Evolutionary conservation across 768 basidiomycete genomes (phyloP), one percentile per base, ranked within the genome.

Genomic region (Lentinula edodes): DNA sequence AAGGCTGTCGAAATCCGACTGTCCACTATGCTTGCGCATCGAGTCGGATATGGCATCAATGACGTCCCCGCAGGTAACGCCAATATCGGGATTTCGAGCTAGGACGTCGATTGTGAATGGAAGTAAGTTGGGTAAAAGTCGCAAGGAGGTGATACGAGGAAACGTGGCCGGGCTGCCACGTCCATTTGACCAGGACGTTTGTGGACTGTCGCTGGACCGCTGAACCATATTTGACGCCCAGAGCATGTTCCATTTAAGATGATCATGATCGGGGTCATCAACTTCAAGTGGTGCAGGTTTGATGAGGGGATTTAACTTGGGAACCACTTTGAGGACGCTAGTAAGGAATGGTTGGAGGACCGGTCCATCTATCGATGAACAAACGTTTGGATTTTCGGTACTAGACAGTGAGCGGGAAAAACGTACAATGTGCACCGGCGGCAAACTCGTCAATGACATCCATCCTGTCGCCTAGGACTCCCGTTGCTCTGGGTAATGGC

Each of bases 41-140:
- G 79, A 78, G 0, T 71, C 66, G 48, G 79, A 77, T 54, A 92
- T 73, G 3, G 74, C 71, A 60, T 88, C 84, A 52, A 90, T 70
- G 51, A 89, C 75, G 61, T 89, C 87, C 6, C 83, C 85, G 62
- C 88, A 90, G 1, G 86, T 87, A 20, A 90, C 83, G 18, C 87
- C 88, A 35, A 78, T n/a, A 16, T 73, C 69, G 23, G 68, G 67
- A 46, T 81, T 73, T 0, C 70, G 52, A 2, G 87, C 86, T 3
- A 69, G 63, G 3, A 85, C 70, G 5, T 76, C 73, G 66, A 89
- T 74, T 61, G 76, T 72, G 83, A 85, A 87, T 0, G 88, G 87
- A 60, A 87, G 76, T 0, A 73, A 59, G 16, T 74, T 75, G 5
- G 82, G 85, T 55, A 89, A 70, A 68, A 90, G 73, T 3, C 52